Evolutionary conservation across 768 basidiomycete species (phyloP).

Genomic region (Cubamyces lactineus): DNA sequence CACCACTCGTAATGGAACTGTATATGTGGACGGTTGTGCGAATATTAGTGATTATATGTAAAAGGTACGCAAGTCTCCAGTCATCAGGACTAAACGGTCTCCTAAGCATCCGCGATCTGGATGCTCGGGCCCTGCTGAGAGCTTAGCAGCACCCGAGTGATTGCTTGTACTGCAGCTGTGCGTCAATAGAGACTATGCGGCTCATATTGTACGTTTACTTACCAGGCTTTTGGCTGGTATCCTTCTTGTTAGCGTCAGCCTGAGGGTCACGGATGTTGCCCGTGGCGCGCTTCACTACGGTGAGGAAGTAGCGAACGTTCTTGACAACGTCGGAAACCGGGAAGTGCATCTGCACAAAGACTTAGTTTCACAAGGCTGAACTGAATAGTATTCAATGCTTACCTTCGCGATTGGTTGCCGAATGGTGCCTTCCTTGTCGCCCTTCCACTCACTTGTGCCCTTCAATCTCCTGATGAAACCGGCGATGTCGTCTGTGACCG

Average conservation of each 20-base stretch:
- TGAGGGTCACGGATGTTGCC: conserved; percentile 66
- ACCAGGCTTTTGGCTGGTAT: conserved; percentile 47
- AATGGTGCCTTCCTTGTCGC: conserved; percentile 84
- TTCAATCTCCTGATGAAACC: conserved; percentile 79
- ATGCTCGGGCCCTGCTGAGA: conserved; percentile 90
- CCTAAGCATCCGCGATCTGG: conserved; percentile 75
- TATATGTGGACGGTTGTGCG: no score
- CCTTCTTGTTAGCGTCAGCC: conserved; percentile 41
- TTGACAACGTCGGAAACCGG: conserved; percentile 73
- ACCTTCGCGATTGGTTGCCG: conserved; percentile 82
- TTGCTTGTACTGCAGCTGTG: conserved; percentile 59
- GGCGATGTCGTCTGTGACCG: conserved; percentile 88
- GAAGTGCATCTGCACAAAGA: conserved; percentile 63
- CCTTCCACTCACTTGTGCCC: conserved; percentile 91
- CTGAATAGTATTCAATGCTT: conserved; percentile 26
- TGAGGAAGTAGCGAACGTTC: conserved; percentile 79
- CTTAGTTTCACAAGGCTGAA: neutral
- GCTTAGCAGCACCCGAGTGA: conserved; percentile 82
- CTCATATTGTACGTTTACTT: conserved; percentile 10
- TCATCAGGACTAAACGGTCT: neutral
- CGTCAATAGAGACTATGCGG: neutral
- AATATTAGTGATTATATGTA: neutral
- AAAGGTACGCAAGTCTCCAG: neutral
- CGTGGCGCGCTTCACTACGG: conserved; percentile 72
- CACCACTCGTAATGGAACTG: neutral